A percentile compares a stretch with the other conserved stretches of the same genome.
Conservation (phyloP, 805 yeast genomes). For the Pichia rugopelliculosa region DNA sequence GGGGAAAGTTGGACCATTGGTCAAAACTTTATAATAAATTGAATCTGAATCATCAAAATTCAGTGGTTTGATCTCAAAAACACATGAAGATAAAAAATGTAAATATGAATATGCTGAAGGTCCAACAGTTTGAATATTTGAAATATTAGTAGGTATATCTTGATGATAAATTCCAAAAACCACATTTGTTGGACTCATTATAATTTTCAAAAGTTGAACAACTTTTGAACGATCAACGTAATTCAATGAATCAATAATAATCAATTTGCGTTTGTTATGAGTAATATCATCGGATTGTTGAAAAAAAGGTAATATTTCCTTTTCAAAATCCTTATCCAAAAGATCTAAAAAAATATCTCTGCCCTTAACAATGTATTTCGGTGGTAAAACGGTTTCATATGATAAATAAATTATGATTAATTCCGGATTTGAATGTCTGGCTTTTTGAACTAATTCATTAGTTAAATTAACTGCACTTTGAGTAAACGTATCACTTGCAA, state of each 20-base stretch:
- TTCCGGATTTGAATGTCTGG: conserved; percentile 19
- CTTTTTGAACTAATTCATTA: conserved; percentile 46
- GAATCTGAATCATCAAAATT: conserved; percentile 5
- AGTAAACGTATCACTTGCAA: conserved; percentile 59
- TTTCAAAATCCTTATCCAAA: conserved; percentile 11
- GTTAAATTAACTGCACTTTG: conserved; percentile 59
- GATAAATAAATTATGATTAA: conserved; percentile 47
- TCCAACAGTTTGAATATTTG: conserved; percentile 5
- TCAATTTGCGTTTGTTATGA: conserved; percentile 17
- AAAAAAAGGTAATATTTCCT: not conserved
- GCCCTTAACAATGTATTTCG: conserved; percentile 29
- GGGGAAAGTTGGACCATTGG: conserved; percentile 7
- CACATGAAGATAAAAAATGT: conserved; percentile 66
- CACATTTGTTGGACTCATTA: conserved; percentile 36
- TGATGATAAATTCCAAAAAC: conserved; percentile 43
- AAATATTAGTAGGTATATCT: conserved; percentile 25
- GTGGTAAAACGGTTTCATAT: conserved; percentile 55
- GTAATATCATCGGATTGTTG: not conserved
- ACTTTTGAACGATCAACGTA: conserved; percentile 39
- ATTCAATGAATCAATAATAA: conserved; percentile 66
- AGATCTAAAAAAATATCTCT: conserved; percentile 46
- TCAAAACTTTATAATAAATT: not conserved
- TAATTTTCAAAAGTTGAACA: conserved; percentile 26
- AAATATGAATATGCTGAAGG: conserved; percentile 29
- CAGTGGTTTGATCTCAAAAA: conserved; percentile 53